A percentile compares a stretch with the other conserved stretches of the same genome.
Conservation (phyloP, 352 stramenopile species). For the Pythium periplocum region DNA sequence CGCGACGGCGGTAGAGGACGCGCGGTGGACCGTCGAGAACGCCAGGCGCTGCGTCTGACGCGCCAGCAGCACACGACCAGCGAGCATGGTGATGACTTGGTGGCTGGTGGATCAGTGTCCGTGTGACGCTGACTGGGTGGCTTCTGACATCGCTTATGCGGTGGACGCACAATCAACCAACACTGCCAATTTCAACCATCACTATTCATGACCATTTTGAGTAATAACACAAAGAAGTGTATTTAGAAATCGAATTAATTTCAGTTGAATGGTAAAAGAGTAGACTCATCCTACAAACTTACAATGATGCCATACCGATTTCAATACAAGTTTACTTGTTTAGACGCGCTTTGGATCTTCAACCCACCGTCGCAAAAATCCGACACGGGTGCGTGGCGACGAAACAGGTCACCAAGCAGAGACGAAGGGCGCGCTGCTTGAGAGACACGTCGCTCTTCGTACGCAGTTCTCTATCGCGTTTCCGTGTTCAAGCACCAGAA, state of each 20-base stretch:
- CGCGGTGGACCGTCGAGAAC: slow-evolving; percentile 7
- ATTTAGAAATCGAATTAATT: slow-evolving; percentile 1
- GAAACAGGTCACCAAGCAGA: too few species aligned
- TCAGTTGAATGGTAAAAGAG: not conserved
- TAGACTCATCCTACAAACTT: too few species aligned
- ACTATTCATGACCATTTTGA: slow-evolving; percentile 1
- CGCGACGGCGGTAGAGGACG: slow-evolving; percentile 6
- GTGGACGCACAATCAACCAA: too few species aligned
- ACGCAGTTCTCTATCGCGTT: too few species aligned
- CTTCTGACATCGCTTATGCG: slow-evolving; percentile 4
- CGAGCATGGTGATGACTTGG: slow-evolving; percentile 13
- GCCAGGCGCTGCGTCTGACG: slow-evolving; percentile 12
- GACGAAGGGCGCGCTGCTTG: too few species aligned
- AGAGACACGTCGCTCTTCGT: too few species aligned
- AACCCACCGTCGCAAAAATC: too few species aligned
- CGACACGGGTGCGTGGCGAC: too few species aligned
- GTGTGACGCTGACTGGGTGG: slow-evolving; percentile 2
- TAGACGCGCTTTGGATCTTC: too few species aligned
- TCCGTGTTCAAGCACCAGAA: too few species aligned
- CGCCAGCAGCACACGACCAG: slow-evolving; percentile 16
- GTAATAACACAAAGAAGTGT: slow-evolving; percentile 2
- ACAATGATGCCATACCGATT: too few species aligned
- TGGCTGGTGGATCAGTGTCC: not conserved
- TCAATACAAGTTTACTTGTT: too few species aligned
- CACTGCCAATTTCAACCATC: not conserved